These are phyloP conservation scores for Neonectria coccinea DNA, from an alignment of 2,329 filamentous ascomycete genomes.

Conservation along the genomic window DNA sequence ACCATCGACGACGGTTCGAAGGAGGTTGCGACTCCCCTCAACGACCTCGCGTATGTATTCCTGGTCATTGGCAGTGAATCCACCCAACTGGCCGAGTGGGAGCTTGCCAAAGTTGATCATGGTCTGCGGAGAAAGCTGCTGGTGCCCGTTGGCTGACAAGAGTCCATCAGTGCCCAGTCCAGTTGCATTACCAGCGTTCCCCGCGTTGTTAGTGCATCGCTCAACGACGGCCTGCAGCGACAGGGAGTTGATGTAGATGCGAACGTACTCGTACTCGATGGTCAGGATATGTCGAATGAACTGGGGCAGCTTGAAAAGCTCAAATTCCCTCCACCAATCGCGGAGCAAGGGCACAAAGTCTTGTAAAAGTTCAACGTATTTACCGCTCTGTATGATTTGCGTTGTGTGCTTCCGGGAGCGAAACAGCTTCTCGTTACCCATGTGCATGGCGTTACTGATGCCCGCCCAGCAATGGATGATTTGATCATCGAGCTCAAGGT, in stretches of 20 bases:
- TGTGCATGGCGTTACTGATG: conserved; percentile 91
- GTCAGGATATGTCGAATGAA: conserved; percentile 81
- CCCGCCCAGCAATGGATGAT: conserved; percentile 92
- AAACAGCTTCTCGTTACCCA: conserved; percentile 90
- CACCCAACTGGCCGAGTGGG: conserved; percentile 72
- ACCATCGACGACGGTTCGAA: conserved; percentile 81
- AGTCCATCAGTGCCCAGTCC: conserved; percentile 51
- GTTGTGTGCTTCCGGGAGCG: conserved; percentile 88
- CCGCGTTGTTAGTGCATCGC: conserved; percentile 80
- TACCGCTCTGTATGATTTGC: conserved; percentile 86
- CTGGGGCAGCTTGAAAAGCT: conserved; percentile 76
- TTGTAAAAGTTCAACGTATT: conserved; percentile 83
- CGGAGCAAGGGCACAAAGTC: conserved; percentile 83
- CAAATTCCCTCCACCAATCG: conserved; percentile 85
- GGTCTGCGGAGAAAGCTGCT: conserved; percentile 69
- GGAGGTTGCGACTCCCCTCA: conserved; percentile 80
- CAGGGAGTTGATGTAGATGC: conserved; percentile 94
- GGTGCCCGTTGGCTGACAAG: conserved; percentile 45
- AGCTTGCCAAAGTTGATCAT: conserved; percentile 74
- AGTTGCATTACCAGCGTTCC: conserved; percentile 66
- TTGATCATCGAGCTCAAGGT: conserved; percentile 75
- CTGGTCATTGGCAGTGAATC: conserved; percentile 74
- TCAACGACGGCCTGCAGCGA: conserved; percentile 96
- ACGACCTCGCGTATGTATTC: conserved; percentile 82
- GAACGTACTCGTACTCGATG: conserved; percentile 95